These are phyloP conservation scores for Plasmodium coatneyi DNA, from an alignment of 169 alveolate genomes.

Conservation along the genomic window DNA sequence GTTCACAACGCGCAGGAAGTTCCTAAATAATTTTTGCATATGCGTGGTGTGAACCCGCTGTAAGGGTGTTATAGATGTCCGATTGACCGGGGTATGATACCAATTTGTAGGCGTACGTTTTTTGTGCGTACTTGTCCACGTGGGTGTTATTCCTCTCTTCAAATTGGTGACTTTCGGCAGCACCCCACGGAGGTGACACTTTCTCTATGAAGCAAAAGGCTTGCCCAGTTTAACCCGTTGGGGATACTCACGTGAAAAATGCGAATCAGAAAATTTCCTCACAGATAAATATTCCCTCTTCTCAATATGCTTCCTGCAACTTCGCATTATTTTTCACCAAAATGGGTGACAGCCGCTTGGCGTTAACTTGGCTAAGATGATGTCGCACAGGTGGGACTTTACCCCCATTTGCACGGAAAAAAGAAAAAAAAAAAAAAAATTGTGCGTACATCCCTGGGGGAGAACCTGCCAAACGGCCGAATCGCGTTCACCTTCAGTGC, in stretches of 20 bases:
- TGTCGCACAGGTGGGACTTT: not conserved
- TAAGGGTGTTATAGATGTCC: not conserved
- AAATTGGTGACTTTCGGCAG: not conserved
- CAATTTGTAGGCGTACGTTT: not conserved
- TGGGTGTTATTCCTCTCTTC: not conserved
- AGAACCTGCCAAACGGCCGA: not conserved
- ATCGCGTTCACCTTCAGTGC: not conserved
- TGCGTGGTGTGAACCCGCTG: no score
- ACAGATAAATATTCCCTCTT: not conserved
- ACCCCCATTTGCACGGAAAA: not conserved
- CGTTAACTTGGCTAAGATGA: not conserved
- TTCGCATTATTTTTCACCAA: not conserved
- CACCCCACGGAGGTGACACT: not conserved
- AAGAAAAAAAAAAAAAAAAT: not conserved
- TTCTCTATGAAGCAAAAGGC: not conserved
- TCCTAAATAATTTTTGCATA: not conserved
- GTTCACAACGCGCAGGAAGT: slow-evolving; percentile 39
- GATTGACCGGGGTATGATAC: not conserved
- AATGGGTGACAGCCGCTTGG: not conserved
- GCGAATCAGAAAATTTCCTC: not conserved
- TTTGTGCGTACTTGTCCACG: not conserved
- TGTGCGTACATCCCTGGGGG: not conserved
- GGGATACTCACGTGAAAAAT: no score
- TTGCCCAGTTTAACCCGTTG: not conserved
- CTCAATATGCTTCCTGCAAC: not conserved